Evolutionary conservation across 1,139 yeast genomes (phyloP).

Genomic region (Blastobotrys persicus): DNA sequence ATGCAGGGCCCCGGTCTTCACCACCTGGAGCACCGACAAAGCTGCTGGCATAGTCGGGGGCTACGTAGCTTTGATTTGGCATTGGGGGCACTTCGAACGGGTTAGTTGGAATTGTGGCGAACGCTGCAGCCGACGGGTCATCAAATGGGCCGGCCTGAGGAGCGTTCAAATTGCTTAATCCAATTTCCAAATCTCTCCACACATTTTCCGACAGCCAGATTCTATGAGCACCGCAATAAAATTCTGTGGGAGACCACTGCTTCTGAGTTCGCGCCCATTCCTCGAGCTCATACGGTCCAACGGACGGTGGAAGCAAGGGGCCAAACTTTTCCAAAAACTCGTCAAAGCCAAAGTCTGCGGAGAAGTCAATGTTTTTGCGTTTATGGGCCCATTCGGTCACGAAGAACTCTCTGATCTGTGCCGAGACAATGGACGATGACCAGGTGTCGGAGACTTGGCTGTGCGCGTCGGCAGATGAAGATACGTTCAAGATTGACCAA

Average conservation of each 20-base stretch:
- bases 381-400: constrained; percentile 41
- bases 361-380: constrained; percentile 36
- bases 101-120: neutral
- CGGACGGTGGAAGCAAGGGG: constrained; percentile 36
- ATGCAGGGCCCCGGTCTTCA: neutral
- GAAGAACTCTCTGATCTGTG: constrained; percentile 38
- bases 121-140: neutral
- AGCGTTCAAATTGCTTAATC: constrained; percentile 25
- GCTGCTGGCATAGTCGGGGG: neutral
- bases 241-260: constrained; percentile 37
- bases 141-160: neutral
- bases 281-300: constrained; percentile 33
- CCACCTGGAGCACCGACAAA: neutral
- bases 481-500: constrained; percentile 38
- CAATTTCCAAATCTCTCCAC: constrained; percentile 40
- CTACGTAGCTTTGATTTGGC: neutral
- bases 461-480: constrained; percentile 32
- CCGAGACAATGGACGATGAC: constrained; percentile 38
- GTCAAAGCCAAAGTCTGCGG: constrained; percentile 41
- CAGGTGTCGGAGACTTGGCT: constrained; percentile 34
- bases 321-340: constrained; percentile 40
- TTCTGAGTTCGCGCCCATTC: constrained; percentile 40
- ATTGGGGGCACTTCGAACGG: neutral
- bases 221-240: constrained; percentile 37
- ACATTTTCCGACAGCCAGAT: constrained; percentile 40